phyloP scores from a whole-genome alignment of 345 rosid genomes.

The Mallotus nudiflorus region DNA sequence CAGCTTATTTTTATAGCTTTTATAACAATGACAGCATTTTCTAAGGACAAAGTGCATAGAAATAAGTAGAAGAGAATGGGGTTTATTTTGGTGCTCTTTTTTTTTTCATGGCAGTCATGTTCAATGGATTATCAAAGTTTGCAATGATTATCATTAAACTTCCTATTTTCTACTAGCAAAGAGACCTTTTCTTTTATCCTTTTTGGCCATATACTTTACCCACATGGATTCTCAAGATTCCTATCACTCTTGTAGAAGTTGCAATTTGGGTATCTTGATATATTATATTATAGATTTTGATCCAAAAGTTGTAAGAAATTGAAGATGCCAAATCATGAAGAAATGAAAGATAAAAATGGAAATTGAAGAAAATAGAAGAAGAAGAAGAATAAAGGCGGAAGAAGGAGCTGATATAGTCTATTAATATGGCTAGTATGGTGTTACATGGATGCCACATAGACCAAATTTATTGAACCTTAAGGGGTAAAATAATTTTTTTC shows the following conservation, averaged over 20 bases:
- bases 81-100: slow-evolving; percentile 68
- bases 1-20: slow-evolving; percentile 61
- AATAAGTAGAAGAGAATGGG: slow-evolving; percentile 53
- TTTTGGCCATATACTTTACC: slow-evolving; percentile 88
- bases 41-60: slow-evolving; percentile 67
- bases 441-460: too few species aligned
- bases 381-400: too few species aligned
- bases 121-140: slow-evolving; percentile 79
- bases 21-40: slow-evolving; percentile 62
- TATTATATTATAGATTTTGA: slow-evolving; percentile 60
- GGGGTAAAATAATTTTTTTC: too few species aligned
- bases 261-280: slow-evolving; percentile 56
- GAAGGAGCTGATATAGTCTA: too few species aligned
- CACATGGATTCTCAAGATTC: slow-evolving; percentile 83
- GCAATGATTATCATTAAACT: slow-evolving; percentile 69
- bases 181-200: slow-evolving; percentile 80
- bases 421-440: too few species aligned
- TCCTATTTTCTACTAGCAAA: slow-evolving; percentile 91
- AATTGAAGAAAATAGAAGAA: too few species aligned
- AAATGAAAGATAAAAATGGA: too few species aligned
- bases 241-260: slow-evolving; percentile 57
- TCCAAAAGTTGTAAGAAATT: slow-evolving; percentile 46
- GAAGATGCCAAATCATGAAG: too few species aligned
- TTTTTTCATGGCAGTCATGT: slow-evolving; percentile 56
- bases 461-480: too few species aligned